Evolutionary conservation across 306 rosid species (phyloP).

Genomic region (Calophaca sinica): DNA sequence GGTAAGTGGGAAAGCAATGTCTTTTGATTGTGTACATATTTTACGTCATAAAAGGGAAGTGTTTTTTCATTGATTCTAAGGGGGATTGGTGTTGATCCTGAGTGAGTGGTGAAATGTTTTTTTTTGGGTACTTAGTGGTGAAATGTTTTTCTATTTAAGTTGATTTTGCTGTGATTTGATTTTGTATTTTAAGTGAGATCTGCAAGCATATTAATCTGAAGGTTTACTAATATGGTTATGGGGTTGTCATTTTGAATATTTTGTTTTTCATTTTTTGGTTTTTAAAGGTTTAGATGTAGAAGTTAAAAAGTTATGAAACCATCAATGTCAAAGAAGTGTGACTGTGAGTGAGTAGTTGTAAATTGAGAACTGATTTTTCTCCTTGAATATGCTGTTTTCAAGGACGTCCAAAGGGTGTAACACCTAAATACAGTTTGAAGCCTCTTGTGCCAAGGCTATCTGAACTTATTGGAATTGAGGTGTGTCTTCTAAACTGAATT

Average conservation of each 20-base stretch:
- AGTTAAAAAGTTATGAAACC: too few species aligned
- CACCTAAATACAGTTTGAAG: too few species aligned
- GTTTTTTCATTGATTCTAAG: neutral
- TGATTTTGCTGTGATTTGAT: too few species aligned
- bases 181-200: slow-evolving; percentile 4
- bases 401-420: slow-evolving; percentile 99
- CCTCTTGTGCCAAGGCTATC: too few species aligned
- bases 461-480: too few species aligned
- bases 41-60: neutral
- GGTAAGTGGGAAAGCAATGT: too few species aligned
- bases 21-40: too few species aligned
- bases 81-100: slow-evolving; percentile 13
- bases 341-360: slow-evolving; percentile 13
- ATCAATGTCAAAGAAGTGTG: neutral
- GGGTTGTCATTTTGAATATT: neutral
- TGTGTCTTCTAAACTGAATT: too few species aligned
- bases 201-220: neutral
- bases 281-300: neutral
- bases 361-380: neutral
- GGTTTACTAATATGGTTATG: neutral
- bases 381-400: slow-evolving; percentile 49
- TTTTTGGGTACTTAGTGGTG: too few species aligned
- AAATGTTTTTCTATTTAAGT: neutral
- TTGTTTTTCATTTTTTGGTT: neutral
- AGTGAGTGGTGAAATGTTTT: too few species aligned